These are phyloP conservation scores for Helminthosporium solani DNA, from an alignment of 2,329 filamentous ascomycete species.

Conservation along the genomic window DNA sequence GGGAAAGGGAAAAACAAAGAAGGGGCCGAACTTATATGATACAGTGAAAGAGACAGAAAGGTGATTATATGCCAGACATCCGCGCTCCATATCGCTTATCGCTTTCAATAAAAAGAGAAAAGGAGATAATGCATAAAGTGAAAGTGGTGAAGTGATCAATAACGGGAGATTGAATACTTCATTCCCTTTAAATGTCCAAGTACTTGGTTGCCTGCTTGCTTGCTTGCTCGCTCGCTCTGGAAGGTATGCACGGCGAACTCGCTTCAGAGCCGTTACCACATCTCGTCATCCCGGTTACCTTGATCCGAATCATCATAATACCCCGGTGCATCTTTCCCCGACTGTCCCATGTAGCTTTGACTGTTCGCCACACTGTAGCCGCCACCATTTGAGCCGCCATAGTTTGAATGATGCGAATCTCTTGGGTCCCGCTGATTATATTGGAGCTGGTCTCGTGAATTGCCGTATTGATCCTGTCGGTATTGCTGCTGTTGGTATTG, in stretches of 20 bases:
- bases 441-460: constrained; percentile 10
- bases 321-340: constrained; percentile 16
- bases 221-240: no score
- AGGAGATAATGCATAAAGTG: no score
- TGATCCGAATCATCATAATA: constrained; percentile 35
- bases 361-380: constrained; percentile 42
- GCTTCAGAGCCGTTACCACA: constrained; percentile 35
- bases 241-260: not conserved
- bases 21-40: constrained; percentile 1
- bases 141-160: no score
- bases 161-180: no score
- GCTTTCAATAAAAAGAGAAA: no score
- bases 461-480: constrained; percentile 13
- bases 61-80: no score
- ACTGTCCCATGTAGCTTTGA: constrained; percentile 38
- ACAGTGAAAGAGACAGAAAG: constrained; percentile 2
- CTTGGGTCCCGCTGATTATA: constrained; percentile 18
- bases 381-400: constrained; percentile 29
- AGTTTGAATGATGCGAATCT: constrained; percentile 36
- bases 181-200: no score
- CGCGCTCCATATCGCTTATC: no score
- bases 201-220: no score
- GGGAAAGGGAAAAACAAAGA: no score
- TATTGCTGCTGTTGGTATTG: constrained; percentile 24
- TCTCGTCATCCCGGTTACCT: constrained; percentile 38